Evolutionary conservation across 148 eudicot species (phyloP), one percentile per base, ranked within the genome.

Genomic region (Fagopyrum tataricum): DNA sequence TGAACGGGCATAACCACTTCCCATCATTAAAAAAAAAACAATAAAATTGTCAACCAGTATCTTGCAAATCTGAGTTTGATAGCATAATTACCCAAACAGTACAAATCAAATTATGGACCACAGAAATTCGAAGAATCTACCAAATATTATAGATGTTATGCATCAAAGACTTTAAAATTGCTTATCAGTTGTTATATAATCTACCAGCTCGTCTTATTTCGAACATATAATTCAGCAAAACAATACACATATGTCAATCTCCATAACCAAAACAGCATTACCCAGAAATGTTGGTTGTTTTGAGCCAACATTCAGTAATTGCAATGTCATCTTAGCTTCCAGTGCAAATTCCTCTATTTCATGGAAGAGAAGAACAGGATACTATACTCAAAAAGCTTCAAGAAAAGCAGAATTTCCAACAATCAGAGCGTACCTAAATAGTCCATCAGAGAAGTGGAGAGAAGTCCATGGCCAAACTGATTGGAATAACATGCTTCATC

Each of bases 401-500:
- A 24, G 14, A 58, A 21, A 58, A 23, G 15, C 13, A 8, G 39
- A 59, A 26, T 23, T 59, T 26, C 13, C 40, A 24, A 26, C 13
- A 59, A 26, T 24, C 67, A 26, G 17, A 59, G 31, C 67, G 24
- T 21, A 23, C 41, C 17, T 26, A 17, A 59, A 59, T 10, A 13
- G 49, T 46, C 13, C 49, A 46, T 64, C 64, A 8, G 72, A 49
- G 0, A 31, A 13, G 3, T 80, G 86, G 86, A 73, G 24, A 23
- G 70, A 80, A 44, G 78, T 83, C 9, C 81, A 74, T 20, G 86
- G 83, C 40, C 44, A 72, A 31, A 75, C 76, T 58, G 76, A 83
- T 26, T 83, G 83, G 86, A 73, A 39, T 8, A 70, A 78, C 14
- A 59, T 83, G 74, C 79, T 80, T 31, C 77, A 80, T 68, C 86